phyloP scores from a whole-genome alignment of 1,284 basidiomycete genomes.

The Cutaneotrichosporon cavernicola region DNA sequence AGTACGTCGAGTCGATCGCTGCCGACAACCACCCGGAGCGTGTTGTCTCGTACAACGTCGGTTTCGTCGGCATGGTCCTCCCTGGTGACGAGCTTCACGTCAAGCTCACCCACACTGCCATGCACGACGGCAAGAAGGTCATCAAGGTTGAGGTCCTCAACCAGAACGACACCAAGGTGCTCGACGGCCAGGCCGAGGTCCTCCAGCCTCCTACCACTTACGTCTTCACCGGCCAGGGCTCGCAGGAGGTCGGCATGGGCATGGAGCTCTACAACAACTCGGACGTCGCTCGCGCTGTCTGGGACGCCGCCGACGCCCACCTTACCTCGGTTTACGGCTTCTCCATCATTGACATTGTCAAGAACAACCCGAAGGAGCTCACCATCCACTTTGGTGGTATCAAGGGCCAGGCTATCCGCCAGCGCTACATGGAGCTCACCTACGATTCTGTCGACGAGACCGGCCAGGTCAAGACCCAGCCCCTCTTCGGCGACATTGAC shows the following conservation, averaged over 20 bases:
- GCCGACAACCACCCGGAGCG: slow-evolving; percentile 90
- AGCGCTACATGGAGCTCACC: slow-evolving; percentile 98
- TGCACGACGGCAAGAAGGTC: slow-evolving; percentile 89
- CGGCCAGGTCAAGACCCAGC: slow-evolving; percentile 88
- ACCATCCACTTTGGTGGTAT: slow-evolving; percentile 99
- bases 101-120: slow-evolving; percentile 83
- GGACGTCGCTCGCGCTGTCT: slow-evolving; percentile 89
- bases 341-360: slow-evolving; percentile 97
- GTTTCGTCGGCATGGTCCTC: slow-evolving; percentile 96
- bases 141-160: slow-evolving; percentile 88
- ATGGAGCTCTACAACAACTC: slow-evolving; percentile 96
- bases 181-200: slow-evolving; percentile 89
- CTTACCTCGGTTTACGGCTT: slow-evolving; percentile 90
- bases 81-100: slow-evolving; percentile 86
- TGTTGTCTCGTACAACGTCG: slow-evolving; percentile 84
- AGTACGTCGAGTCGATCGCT: slow-evolving; percentile 88
- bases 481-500: slow-evolving; percentile 90
- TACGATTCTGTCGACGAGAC: slow-evolving; percentile 96
- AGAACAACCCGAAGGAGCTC: slow-evolving; percentile 94
- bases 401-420: slow-evolving; percentile 95
- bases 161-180: slow-evolving; percentile 80
- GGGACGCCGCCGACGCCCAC: slow-evolving; percentile 94
- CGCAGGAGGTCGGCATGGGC: slow-evolving; percentile 97
- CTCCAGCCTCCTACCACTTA: slow-evolving; percentile 90
- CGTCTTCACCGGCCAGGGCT: slow-evolving; percentile 98